phyloP scores from a whole-genome alignment of 805 yeast genomes.

The Saccharomycopsis guyanensis region DNA sequence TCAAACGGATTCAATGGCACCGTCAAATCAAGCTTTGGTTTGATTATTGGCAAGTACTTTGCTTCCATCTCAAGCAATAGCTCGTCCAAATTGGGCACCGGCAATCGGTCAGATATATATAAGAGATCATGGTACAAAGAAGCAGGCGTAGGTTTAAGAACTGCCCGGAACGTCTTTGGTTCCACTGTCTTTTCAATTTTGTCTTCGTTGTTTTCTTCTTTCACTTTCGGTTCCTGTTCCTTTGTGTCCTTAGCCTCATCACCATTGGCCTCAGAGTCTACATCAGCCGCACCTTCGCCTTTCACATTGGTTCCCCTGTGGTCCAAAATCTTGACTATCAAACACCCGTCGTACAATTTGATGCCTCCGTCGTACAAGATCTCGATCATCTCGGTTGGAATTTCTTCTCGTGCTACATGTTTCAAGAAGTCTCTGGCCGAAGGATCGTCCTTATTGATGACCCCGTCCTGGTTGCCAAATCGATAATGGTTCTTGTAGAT shows the following conservation, averaged over 20 bases:
- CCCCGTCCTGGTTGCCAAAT: slow-evolving; percentile 85
- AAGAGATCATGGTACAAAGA: slow-evolving; percentile 81
- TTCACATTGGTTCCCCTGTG: slow-evolving; percentile 40
- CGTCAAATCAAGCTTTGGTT: slow-evolving; percentile 67
- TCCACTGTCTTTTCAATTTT: slow-evolving; percentile 28
- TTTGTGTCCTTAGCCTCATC: neutral
- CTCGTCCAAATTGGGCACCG: slow-evolving; percentile 59
- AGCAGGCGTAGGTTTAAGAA: slow-evolving; percentile 72
- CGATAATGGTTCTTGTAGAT: slow-evolving; percentile 87
- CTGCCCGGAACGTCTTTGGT: slow-evolving; percentile 70
- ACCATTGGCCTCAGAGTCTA: too few species aligned
- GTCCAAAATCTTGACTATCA: slow-evolving; percentile 80
- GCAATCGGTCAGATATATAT: slow-evolving; percentile 70
- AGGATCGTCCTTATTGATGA: slow-evolving; percentile 73
- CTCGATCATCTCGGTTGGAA: slow-evolving; percentile 86
- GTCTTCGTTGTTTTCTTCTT: neutral
- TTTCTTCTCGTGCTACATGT: slow-evolving; percentile 71
- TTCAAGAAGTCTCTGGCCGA: slow-evolving; percentile 73
- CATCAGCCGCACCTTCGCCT: neutral
- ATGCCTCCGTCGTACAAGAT: slow-evolving; percentile 82
- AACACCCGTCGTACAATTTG: slow-evolving; percentile 81
- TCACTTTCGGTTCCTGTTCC: slow-evolving; percentile 15
- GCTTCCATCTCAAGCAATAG: slow-evolving; percentile 78
- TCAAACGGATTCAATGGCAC: slow-evolving; percentile 66
- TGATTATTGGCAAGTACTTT: slow-evolving; percentile 73